Evolutionary conservation across 2,329 filamentous ascomycete genomes (phyloP), one percentile per base, ranked within the genome.

Genomic region (Fusarium beomiforme): DNA sequence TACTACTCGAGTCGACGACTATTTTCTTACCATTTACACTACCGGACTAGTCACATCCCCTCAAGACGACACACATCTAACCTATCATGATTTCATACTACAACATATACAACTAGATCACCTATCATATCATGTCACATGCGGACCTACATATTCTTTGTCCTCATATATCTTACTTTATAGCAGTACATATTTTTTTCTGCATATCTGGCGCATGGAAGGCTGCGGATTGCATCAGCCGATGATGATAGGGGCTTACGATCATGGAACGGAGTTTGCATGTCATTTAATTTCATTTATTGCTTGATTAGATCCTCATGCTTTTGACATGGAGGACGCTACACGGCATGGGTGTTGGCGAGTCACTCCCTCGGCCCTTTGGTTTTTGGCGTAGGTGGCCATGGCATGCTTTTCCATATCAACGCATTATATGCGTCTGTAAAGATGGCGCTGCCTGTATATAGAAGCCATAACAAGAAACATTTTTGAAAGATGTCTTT

Each of bases 151-250:
- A 46, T 29, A 41, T 23, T 23, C 29, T 43, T 51, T n/a, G n/a
- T n/a, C n/a, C 41, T 66, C 50, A 13, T 21, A 44, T 55, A 21
- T 70, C 46, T 59, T 44, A 16, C 42, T 73, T 61, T 70, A 54
- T 64, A 61, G 58, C 47, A 51, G 67, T 72, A 75, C 41, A 73
- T 75, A 62, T 29, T 50, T 56, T 56, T 49, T 55, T 59, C 60
- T 75, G 70, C 74, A 77, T 76, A 72, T 67, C 54, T 47, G 74
- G 75, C 74, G 75, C 68, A 73, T 73, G 70, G 50, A 66, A 61
- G 65, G 70, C 63, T 71, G 58, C 69, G 70, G 73, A 71, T 73
- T 64, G 60, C 68, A 73, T 75, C 64, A 61, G 72, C 71, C 69
- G 67, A 59, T 41, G 57, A 59, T 66, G 75, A 71, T 56, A 51